A percentile compares a stretch with the other conserved stretches of the same genome.
phyloP scores from a whole-genome alignment of 441 rosid species.

The Caryocar brasiliense region DNA sequence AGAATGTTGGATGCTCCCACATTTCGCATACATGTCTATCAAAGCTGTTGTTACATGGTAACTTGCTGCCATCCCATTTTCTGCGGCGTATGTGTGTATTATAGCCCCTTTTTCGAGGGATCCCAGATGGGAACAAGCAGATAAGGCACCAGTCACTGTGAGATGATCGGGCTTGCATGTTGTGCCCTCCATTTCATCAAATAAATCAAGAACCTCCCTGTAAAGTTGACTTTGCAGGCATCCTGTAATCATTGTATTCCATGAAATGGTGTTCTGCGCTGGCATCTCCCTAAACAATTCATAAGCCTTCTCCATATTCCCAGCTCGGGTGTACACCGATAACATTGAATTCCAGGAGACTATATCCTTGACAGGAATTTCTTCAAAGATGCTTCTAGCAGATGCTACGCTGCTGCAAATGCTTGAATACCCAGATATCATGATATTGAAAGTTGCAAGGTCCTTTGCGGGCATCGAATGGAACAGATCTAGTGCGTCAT shows the following conservation, averaged over 20 bases:
- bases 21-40: slow-evolving; percentile 23
- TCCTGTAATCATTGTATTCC: slow-evolving; percentile 27
- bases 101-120: slow-evolving; percentile 13
- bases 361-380: slow-evolving; percentile 11
- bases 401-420: slow-evolving; percentile 1
- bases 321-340: slow-evolving; percentile 7
- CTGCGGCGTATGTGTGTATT: slow-evolving; percentile 13
- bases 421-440: slow-evolving; percentile 21
- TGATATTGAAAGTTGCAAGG: slow-evolving; percentile 11
- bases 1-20: slow-evolving; percentile 20
- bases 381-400: slow-evolving; percentile 13
- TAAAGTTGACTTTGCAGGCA: slow-evolving; percentile 13
- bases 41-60: slow-evolving; percentile 20
- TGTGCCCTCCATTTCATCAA: slow-evolving; percentile 15
- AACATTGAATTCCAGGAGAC: slow-evolving; percentile 25
- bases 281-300: slow-evolving; percentile 16
- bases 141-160: slow-evolving; percentile 16
- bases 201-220: slow-evolving; percentile 9
- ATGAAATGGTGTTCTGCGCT: slow-evolving; percentile 10
- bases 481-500: slow-evolving; percentile 12
- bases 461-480: slow-evolving; percentile 20
- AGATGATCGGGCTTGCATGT: slow-evolving; percentile 12
- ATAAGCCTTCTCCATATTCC: slow-evolving; percentile 13
- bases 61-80: slow-evolving; percentile 8
- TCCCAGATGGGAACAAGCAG: slow-evolving; percentile 20